Evolutionary conservation across 352 stramenopile species (phyloP).

Genomic region (Phytophthora nicotianae): DNA sequence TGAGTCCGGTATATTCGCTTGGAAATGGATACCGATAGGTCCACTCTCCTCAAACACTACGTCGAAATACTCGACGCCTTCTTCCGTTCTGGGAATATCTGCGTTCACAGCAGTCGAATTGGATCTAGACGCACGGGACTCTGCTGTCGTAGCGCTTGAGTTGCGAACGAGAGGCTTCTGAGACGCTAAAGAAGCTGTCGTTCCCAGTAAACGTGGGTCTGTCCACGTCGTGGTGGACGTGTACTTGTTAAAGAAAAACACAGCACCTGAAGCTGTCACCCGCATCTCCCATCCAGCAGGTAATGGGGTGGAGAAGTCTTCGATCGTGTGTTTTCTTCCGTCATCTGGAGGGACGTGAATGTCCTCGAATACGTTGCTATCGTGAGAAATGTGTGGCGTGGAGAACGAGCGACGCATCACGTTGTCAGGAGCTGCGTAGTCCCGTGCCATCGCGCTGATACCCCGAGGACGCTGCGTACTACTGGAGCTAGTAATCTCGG

Average conservation of each 20-base stretch:
- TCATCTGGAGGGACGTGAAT: conserved; percentile 61
- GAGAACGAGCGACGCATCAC: conserved; percentile 48
- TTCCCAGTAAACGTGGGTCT: conserved; percentile 51
- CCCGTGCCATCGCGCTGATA: conserved; percentile 26
- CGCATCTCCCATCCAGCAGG: conserved; percentile 85
- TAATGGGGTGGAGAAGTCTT: conserved; percentile 78
- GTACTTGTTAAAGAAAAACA: conserved; percentile 83
- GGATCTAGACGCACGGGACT: conserved; percentile 25
- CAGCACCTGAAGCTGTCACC: conserved; percentile 62
- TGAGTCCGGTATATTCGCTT: conserved; percentile 71
- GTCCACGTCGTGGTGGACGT: conserved; percentile 80
- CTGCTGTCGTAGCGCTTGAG: conserved; percentile 14
- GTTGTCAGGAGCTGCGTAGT: conserved; percentile 35
- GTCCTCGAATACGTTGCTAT: conserved; percentile 29
- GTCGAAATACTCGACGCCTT: conserved; percentile 47
- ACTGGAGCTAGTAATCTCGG: conserved; percentile 10
- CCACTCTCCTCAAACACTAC: conserved; percentile 79
- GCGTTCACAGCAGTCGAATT: conserved; percentile 23
- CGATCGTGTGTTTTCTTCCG: conserved; percentile 60
- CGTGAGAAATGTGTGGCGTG: conserved; percentile 40
- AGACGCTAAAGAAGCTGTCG: conserved; percentile 15
- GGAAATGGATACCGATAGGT: conserved; percentile 83
- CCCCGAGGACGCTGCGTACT: conserved; percentile 31
- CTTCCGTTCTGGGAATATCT: conserved; percentile 14
- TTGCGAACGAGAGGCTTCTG: conserved; percentile 20